Conservation (phyloP, 2,329 filamentous ascomycete species). For the Teratosphaeria nubilosa region DNA sequence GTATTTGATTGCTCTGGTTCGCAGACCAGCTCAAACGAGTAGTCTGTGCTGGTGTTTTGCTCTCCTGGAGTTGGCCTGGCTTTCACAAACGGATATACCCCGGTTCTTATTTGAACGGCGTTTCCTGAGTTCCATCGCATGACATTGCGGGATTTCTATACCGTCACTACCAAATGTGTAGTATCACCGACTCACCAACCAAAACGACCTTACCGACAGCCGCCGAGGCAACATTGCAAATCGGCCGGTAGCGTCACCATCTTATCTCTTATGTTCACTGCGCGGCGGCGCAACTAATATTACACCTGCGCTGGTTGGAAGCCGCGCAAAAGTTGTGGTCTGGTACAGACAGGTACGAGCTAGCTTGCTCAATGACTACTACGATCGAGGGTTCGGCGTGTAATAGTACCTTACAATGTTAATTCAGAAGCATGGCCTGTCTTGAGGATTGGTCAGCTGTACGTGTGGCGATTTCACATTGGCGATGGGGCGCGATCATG, state of each 20-base stretch:
- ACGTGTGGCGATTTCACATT: not conserved
- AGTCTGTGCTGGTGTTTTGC: not conserved
- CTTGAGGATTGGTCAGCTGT: not conserved
- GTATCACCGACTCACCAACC: not conserved
- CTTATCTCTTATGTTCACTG: not conserved
- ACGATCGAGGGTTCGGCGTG: not conserved
- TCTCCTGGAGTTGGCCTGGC: conserved; percentile 11
- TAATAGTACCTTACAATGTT: not conserved
- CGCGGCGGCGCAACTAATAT: not conserved
- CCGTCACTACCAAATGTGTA: not conserved
- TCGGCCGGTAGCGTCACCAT: not conserved
- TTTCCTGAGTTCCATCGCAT: not conserved
- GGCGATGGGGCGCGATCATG: not conserved
- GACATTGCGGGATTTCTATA: not conserved
- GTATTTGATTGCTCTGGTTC: not conserved
- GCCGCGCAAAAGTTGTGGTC: not conserved
- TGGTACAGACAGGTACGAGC: not conserved
- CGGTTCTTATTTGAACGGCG: conserved; percentile 13
- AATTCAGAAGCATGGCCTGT: not conserved
- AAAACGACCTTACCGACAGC: not conserved
- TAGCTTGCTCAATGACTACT: not conserved
- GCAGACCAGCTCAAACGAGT: not conserved
- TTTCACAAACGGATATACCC: conserved; percentile 14
- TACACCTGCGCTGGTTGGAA: not conserved
- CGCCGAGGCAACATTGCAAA: not conserved